Conservation (phyloP, 768 basidiomycete genomes). For the Phylloporus sp. region DNA sequence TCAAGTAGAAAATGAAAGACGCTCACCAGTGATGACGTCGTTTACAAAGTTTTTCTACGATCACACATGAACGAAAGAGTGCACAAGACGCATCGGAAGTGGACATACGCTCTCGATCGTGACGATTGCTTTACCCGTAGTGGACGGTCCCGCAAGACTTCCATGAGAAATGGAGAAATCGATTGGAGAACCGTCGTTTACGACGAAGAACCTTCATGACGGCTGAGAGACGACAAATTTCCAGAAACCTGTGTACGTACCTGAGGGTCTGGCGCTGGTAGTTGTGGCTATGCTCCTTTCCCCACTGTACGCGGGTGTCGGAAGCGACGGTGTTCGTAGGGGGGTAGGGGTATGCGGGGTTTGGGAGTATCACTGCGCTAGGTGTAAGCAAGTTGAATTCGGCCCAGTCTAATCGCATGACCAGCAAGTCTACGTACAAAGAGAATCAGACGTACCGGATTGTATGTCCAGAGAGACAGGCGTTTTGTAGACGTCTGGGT, state of each 20-base stretch:
- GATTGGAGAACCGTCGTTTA: constrained; percentile 5
- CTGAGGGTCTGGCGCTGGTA: neutral
- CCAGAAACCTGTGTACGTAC: neutral
- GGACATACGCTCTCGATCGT: neutral
- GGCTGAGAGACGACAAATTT: neutral
- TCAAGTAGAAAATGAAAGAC: neutral
- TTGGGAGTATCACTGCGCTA: neutral
- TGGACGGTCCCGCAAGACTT: neutral
- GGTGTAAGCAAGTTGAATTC: neutral
- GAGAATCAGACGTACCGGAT: neutral
- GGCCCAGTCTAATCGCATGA: neutral
- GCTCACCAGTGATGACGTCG: neutral
- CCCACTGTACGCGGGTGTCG: neutral
- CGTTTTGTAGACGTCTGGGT: neutral
- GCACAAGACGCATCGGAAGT: too few relatives aligned
- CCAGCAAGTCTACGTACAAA: neutral
- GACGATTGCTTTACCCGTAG: neutral
- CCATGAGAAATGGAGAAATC: constrained; percentile 3
- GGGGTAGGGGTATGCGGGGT: neutral
- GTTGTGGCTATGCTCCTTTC: neutral
- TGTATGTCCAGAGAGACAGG: neutral
- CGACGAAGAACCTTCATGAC: neutral
- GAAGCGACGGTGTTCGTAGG: neutral
- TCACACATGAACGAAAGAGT: neutral
- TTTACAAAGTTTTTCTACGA: neutral